Conservation (phyloP, 192 early-diverging fungal species). For the Nowakowskiella sp. region DNA sequence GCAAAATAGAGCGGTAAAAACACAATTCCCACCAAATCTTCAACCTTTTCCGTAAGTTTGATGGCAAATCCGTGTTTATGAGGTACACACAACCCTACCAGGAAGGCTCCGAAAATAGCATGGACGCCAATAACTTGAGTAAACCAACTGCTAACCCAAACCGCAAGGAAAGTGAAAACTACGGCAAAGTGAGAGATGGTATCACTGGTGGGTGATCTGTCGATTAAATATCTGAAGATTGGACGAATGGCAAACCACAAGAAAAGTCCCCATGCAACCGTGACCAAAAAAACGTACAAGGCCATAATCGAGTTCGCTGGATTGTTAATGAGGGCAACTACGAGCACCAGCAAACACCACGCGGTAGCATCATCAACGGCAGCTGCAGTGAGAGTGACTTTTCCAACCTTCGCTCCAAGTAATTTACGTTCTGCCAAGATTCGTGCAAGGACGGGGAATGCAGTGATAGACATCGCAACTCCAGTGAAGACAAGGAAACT, state of each 20-base stretch:
- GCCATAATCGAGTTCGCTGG: slow-evolving; percentile 59
- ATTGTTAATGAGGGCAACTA: slow-evolving; percentile 83
- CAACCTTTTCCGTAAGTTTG: slow-evolving; percentile 83
- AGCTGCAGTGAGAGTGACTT: slow-evolving; percentile 75
- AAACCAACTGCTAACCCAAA: slow-evolving; percentile 60
- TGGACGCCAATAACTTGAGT: slow-evolving; percentile 85
- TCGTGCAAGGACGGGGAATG: slow-evolving; percentile 91
- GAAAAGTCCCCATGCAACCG: slow-evolving; percentile 62
- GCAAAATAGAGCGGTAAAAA: slow-evolving; percentile 63
- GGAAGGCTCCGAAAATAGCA: slow-evolving; percentile 88
- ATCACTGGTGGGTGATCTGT: slow-evolving; percentile 9
- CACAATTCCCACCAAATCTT: slow-evolving; percentile 78
- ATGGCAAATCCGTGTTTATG: slow-evolving; percentile 82
- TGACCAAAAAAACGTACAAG: slow-evolving; percentile 73
- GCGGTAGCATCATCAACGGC: slow-evolving; percentile 80
- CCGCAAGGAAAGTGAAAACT: slow-evolving; percentile 64
- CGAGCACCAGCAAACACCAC: slow-evolving; percentile 67
- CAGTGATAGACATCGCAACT: slow-evolving; percentile 88
- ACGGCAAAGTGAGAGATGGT: slow-evolving; percentile 46
- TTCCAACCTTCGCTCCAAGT: slow-evolving; percentile 69
- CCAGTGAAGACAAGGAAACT: slow-evolving; percentile 80
- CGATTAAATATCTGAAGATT: slow-evolving; percentile 31
- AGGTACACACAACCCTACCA: slow-evolving; percentile 79
- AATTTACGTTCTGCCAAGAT: slow-evolving; percentile 85
- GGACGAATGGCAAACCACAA: slow-evolving; percentile 63